phyloP scores from a whole-genome alignment of 495 filamentous ascomycete genomes.

The Penicillium pulvis region DNA sequence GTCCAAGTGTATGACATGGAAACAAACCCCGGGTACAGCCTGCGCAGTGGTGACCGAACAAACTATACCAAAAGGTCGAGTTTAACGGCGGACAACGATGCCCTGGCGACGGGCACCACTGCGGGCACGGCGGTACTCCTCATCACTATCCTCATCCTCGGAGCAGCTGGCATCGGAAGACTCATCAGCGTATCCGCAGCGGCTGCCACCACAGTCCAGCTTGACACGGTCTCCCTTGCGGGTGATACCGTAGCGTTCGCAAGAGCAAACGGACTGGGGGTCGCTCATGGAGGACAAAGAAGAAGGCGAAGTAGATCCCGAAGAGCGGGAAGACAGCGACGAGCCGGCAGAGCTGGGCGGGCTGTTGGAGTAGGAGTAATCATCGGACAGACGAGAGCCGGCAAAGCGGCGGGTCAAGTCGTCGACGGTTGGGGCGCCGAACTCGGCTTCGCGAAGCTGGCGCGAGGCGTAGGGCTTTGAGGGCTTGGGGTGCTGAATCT shows the following conservation, averaged over 20 bases:
- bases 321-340: conserved; percentile 72
- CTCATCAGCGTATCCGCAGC: conserved; percentile 75
- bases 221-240: conserved; percentile 88
- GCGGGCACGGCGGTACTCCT: conserved; percentile 52
- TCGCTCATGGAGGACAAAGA: conserved; percentile 75
- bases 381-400: conserved; percentile 69
- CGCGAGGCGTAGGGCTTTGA: conserved; percentile 81
- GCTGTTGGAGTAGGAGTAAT: conserved; percentile 62
- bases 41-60: conserved; percentile 2
- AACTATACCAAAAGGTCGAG: conserved; percentile 6
- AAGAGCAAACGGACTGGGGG: conserved; percentile 73
- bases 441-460: conserved; percentile 78
- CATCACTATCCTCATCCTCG: conserved; percentile 57
- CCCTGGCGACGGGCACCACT: conserved; percentile 69
- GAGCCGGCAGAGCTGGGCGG: conserved; percentile 76
- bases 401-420: conserved; percentile 74
- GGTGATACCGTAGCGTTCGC: conserved; percentile 95
- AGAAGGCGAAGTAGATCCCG: conserved; percentile 68
- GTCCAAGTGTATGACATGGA: conserved; percentile 17
- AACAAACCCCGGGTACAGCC: neutral
- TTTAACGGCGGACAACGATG: conserved; percentile 65
- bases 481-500: conserved; percentile 90
- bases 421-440: conserved; percentile 64
- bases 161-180: conserved; percentile 54
- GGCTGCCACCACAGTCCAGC: conserved; percentile 86